Conservation (phyloP, 257 asterid genomes). For the Capsicum baccatum region DNA sequence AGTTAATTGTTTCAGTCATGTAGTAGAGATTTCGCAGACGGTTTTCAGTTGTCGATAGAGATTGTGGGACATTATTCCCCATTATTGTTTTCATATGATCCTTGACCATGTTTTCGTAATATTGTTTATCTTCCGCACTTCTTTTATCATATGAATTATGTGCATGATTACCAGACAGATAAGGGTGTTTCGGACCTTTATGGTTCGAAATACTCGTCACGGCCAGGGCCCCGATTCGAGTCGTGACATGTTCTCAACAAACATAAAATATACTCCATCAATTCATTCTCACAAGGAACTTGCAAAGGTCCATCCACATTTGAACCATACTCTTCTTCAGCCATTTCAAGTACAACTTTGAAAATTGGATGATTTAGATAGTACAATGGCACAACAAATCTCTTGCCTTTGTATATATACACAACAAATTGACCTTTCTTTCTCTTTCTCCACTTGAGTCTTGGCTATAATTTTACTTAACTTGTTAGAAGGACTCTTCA, state of each 20-base stretch:
- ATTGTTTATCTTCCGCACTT: no score
- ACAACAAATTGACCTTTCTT: slow-evolving; percentile 52
- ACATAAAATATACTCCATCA: slow-evolving; percentile 45
- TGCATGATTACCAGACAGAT: no score
- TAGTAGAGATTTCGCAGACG: no score
- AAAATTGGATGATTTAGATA: slow-evolving; percentile 58
- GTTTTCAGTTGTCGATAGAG: no score
- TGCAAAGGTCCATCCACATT: slow-evolving; percentile 48
- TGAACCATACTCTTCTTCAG: slow-evolving; percentile 59
- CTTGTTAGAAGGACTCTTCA: slow-evolving; percentile 43
- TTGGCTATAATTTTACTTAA: slow-evolving; percentile 47
- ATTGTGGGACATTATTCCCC: no score
- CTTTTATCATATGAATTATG: no score
- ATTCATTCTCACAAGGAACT: slow-evolving; percentile 55
- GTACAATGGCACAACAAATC: slow-evolving; percentile 45
- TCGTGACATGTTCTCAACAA: slow-evolving; percentile 1
- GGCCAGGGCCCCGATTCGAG: no score
- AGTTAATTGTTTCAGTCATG: no score
- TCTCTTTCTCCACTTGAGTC: slow-evolving; percentile 38
- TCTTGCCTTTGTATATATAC: slow-evolving; percentile 56
- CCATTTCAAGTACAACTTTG: slow-evolving; percentile 61
- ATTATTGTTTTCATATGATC: no score
- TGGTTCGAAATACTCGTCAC: no score
- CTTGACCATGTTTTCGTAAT: no score
- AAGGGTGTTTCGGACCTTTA: no score